Conservation (phyloP, 495 filamentous ascomycete species). For the Neurospora hispaniola region DNA sequence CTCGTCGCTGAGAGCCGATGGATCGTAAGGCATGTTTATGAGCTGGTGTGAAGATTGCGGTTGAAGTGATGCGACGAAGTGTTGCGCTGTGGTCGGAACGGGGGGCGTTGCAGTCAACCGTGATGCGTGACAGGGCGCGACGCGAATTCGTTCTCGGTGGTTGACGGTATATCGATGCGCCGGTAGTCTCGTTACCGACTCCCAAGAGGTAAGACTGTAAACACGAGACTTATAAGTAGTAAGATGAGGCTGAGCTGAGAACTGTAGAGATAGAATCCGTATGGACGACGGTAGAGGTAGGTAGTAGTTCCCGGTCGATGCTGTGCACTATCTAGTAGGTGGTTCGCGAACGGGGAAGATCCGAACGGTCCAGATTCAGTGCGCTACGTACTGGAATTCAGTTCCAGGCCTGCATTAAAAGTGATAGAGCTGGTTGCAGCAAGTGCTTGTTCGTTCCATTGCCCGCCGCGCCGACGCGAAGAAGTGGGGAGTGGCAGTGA, state of each 20-base stretch:
- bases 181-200: background rate
- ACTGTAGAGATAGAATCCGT: background rate
- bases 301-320: no score
- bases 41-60: background rate
- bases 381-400: background rate
- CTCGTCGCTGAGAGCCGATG: conserved; percentile 31
- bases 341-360: background rate
- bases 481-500: background rate
- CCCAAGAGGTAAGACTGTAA: background rate
- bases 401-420: background rate
- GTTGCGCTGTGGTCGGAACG: background rate
- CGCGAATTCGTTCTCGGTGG: background rate
- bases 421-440: background rate
- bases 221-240: background rate
- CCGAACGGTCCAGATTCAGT: background rate
- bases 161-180: background rate
- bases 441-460: background rate
- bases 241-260: background rate
- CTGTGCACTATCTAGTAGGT: background rate
- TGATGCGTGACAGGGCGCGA: background rate
- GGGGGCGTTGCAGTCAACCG: background rate
- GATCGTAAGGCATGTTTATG: background rate
- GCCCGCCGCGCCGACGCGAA: background rate
- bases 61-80: no score
- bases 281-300: no score